These are phyloP conservation scores for Discostella pseudostelligera DNA, from an alignment of 108 stramenopile species.

Conservation along the genomic window DNA sequence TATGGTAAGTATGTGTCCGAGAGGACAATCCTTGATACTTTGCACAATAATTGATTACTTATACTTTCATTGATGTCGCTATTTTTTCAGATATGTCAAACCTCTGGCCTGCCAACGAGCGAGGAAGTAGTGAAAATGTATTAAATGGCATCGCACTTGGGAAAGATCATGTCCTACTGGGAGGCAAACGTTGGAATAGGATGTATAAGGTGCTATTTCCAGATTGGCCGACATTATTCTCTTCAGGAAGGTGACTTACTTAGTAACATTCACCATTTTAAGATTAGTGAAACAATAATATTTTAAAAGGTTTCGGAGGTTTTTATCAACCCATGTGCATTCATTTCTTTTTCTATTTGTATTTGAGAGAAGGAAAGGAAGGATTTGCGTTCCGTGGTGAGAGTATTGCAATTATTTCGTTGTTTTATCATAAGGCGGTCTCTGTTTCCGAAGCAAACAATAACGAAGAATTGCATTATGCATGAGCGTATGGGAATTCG, in stretches of 20 bases:
- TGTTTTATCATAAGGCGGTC: no score
- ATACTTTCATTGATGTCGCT: neutral
- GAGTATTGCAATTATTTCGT: no score
- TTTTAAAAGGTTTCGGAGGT: no score
- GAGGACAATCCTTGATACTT: neutral
- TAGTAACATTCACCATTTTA: neutral
- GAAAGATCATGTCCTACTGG: constrained; percentile 63
- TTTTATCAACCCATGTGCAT: no score
- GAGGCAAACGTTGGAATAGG: constrained; percentile 75
- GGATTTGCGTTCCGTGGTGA: no score
- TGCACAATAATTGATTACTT: neutral
- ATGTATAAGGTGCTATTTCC: constrained; percentile 60
- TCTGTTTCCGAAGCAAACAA: no score
- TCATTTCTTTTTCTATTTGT: no score
- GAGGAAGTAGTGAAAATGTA: constrained; percentile 59
- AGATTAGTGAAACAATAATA: neutral
- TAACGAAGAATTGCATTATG: no score
- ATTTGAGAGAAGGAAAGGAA: no score
- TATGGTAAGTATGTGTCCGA: constrained; percentile 56
- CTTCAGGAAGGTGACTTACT: neutral
- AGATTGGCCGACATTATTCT: constrained; percentile 43
- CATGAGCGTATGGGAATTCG: neutral
- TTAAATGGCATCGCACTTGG: constrained; percentile 87
- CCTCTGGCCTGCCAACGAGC: constrained; percentile 58
- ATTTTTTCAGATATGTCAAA: constrained; percentile 55